phyloP scores from a whole-genome alignment of 352 stramenopile genomes.

The Aphanomyces euteiches region DNA sequence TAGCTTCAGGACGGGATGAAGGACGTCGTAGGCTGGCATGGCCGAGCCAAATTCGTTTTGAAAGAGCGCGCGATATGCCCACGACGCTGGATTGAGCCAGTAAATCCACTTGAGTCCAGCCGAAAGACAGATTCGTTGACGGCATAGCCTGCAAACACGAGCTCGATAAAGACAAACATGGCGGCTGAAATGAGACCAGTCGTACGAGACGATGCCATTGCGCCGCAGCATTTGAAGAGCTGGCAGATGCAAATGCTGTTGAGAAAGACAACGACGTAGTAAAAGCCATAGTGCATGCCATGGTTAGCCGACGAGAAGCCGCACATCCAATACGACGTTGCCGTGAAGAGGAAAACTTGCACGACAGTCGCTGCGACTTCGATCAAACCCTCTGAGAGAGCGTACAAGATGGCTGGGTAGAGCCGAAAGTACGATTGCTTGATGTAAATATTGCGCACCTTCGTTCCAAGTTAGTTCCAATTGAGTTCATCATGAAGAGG shows the following conservation, averaged over 20 bases:
- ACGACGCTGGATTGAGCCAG: slow-evolving; percentile 30
- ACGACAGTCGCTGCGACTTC: slow-evolving; percentile 7
- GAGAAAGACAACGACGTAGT: slow-evolving; percentile 24
- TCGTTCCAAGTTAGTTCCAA: neutral
- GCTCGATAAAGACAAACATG: slow-evolving; percentile 18
- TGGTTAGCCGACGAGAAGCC: slow-evolving; percentile 14
- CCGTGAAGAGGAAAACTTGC: slow-evolving; percentile 22
- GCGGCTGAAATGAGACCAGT: slow-evolving; percentile 11
- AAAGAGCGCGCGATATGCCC: slow-evolving; percentile 24
- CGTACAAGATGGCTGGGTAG: slow-evolving; percentile 14
- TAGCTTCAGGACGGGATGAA: neutral
- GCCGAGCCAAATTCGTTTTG: slow-evolving; percentile 21
- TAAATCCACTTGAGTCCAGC: slow-evolving; percentile 25
- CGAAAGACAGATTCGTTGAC: slow-evolving; percentile 16
- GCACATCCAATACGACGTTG: slow-evolving; percentile 30
- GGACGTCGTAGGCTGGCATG: slow-evolving; percentile 5
- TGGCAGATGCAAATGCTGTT: slow-evolving; percentile 23
- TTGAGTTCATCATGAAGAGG: neutral
- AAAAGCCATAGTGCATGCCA: slow-evolving; percentile 10
- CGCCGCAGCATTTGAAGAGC: slow-evolving; percentile 14
- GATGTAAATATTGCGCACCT: slow-evolving; percentile 29
- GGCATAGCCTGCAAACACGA: slow-evolving; percentile 27
- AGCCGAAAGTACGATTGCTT: slow-evolving; percentile 28
- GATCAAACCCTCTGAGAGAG: slow-evolving; percentile 18
- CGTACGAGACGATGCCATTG: slow-evolving; percentile 4